A percentile compares a stretch with the other conserved stretches of the same genome.
These are phyloP conservation scores for Colletotrichum sp. DNA, from an alignment of 2,329 filamentous ascomycete genomes.

Conservation along the genomic window DNA sequence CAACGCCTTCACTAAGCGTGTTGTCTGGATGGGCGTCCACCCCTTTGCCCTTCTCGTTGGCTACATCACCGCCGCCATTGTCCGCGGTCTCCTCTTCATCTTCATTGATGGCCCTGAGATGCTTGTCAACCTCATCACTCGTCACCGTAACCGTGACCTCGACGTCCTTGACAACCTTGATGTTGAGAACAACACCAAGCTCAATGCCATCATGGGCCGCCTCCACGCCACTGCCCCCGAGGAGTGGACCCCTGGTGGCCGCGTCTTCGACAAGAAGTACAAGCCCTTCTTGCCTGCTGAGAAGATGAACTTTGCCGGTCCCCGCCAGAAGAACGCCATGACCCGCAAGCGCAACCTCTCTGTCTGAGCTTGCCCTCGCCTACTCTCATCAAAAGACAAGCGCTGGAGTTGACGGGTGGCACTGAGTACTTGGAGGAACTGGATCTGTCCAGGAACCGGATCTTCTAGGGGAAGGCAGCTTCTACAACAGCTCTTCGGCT, in stretches of 20 bases:
- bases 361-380: background rate
- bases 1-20: background rate
- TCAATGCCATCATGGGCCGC: constrained; percentile 9
- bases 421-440: background rate
- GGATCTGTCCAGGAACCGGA: background rate
- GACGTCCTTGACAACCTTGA: background rate
- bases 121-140: background rate
- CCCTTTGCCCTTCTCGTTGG: constrained; percentile 7
- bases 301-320: constrained; percentile 6
- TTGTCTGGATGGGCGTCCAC: background rate
- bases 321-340: constrained; percentile 13
- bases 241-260: background rate
- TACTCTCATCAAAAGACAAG: background rate
- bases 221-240: background rate
- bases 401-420: background rate
- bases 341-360: constrained; percentile 5
- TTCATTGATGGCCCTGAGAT: constrained; percentile 13
- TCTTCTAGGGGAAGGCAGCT: background rate
- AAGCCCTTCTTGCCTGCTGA: background rate
- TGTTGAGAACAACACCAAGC: constrained; percentile 7
- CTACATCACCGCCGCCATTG: background rate
- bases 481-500: background rate
- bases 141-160: background rate
- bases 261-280: constrained; percentile 18
- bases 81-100: constrained; percentile 2